Evolutionary conservation across 2,329 filamentous ascomycete species (phyloP).

Genomic region (Esteya vermicola): DNA sequence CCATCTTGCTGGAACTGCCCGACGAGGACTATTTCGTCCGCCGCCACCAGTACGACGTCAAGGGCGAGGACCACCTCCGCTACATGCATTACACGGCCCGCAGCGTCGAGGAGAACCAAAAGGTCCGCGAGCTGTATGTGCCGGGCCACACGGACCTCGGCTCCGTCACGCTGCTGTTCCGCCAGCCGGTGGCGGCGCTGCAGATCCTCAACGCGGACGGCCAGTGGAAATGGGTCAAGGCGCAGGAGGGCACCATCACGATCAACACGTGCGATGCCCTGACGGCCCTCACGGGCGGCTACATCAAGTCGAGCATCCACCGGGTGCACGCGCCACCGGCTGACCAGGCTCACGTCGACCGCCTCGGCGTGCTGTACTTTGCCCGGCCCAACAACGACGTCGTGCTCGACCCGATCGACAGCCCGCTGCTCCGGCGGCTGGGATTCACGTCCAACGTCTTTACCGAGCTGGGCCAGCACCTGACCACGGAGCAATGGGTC

Average conservation of each 20-base stretch:
- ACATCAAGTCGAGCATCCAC: slow-evolving; percentile 13
- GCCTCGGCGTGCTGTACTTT: slow-evolving; percentile 36
- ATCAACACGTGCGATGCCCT: slow-evolving; percentile 24
- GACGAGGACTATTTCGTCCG: slow-evolving; percentile 33
- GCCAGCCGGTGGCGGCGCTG: slow-evolving; percentile 68
- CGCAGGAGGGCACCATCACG: slow-evolving; percentile 26
- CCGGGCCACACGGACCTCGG: slow-evolving; percentile 87
- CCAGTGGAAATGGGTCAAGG: slow-evolving; percentile 33
- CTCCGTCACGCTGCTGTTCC: slow-evolving; percentile 58
- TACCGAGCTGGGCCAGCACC: too few relatives aligned
- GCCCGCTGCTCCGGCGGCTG: slow-evolving; percentile 13
- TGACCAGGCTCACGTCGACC: slow-evolving; percentile 28
- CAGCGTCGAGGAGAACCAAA: slow-evolving; percentile 21
- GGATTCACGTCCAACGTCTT: too few relatives aligned
- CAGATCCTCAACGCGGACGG: slow-evolving; percentile 55
- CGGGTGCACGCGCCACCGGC: slow-evolving; percentile 14
- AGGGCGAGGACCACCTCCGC: slow-evolving; percentile 36
- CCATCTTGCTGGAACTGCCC: slow-evolving; percentile 37
- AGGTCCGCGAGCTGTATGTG: slow-evolving; percentile 7
- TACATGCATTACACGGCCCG: slow-evolving; percentile 37
- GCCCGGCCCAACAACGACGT: slow-evolving; percentile 20
- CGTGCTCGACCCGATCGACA: slow-evolving; percentile 6
- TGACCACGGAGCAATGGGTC: too few relatives aligned
- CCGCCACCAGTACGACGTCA: slow-evolving; percentile 34
- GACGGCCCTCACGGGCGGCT: slow-evolving; percentile 14